Conservation (phyloP, 768 basidiomycete genomes). For the Lentinula boryana region DNA sequence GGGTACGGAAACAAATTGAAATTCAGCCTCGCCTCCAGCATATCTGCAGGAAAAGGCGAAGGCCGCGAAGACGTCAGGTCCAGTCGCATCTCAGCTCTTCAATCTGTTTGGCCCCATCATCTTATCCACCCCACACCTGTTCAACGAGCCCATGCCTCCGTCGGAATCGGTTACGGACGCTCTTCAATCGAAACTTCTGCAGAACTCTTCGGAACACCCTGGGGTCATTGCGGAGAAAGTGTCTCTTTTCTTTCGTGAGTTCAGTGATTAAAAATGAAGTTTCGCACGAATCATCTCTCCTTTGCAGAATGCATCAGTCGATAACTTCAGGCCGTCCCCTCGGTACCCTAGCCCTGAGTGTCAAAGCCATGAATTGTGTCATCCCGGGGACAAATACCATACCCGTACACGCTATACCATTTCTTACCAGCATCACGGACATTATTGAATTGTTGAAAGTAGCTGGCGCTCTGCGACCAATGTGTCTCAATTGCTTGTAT, state of each 20-base stretch:
- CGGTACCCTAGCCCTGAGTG: slow-evolving; percentile 8
- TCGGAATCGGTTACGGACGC: background rate
- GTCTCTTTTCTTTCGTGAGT: slow-evolving; percentile 9
- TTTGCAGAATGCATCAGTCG: slow-evolving; percentile 4
- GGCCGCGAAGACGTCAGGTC: slow-evolving; percentile 5
- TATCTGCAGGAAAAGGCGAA: slow-evolving; percentile 8
- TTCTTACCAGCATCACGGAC: background rate
- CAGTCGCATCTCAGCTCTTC: background rate
- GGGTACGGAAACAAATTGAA: background rate
- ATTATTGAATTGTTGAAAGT: slow-evolving; percentile 7
- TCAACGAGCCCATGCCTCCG: slow-evolving; percentile 5
- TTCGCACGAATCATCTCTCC: background rate
- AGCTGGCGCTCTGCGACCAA: slow-evolving; percentile 7
- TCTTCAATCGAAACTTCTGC: slow-evolving; percentile 6
- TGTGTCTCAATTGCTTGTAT: slow-evolving; percentile 10
- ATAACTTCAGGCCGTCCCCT: slow-evolving; percentile 2
- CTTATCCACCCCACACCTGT: slow-evolving; percentile 7
- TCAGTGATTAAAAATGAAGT: background rate
- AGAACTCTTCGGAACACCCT: slow-evolving; percentile 10
- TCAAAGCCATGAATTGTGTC: slow-evolving; percentile 10
- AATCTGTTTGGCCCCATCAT: slow-evolving; percentile 3
- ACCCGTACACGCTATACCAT: slow-evolving; percentile 6
- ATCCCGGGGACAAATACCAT: slow-evolving; percentile 7
- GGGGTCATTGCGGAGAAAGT: slow-evolving; percentile 11
- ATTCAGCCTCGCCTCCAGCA: slow-evolving; percentile 9